Base-by-base conservation (phyloP, 2,329 filamentous ascomycete species). In the Pseudocercospora pini-densiflorae region DNA sequence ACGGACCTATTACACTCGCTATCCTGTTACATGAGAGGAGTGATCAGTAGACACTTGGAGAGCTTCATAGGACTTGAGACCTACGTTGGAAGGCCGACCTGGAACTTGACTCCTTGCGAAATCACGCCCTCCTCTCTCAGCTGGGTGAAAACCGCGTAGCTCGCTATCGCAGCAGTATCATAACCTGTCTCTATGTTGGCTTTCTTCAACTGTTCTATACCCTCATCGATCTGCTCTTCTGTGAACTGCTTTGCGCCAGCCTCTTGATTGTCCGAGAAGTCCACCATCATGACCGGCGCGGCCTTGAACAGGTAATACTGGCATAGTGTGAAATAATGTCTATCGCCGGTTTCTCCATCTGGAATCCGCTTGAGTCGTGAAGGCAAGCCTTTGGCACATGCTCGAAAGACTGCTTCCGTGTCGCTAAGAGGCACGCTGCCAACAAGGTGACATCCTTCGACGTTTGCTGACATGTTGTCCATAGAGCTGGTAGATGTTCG, bases 331-430 rank as follows among this genome's bases (percentile, higher is more conserved):
- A 76, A 81, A 55, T 71, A 74, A n/a, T 73, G 45, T 27, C 80
- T 73, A 43, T 72, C 51, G n/a, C 73, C 78, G 8, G 78, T 77
- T 68, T 82, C 81, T 47, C 80, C 81, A 67, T 82, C 81, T 4
- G 80, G 80, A 1, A 82, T 73, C 19, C 75, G 75, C 23, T 69
- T 72, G 10, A 82, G 71, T 23, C 77, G 79, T 21, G 70, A 63
- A 3, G 77, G 75, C 1, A 81, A 72, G 8, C 69, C 68, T 6
- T 68, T 61, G 19, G 63, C 58, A 36, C 76, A 69, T 9, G 62
- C 71, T 1, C 65, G 72, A 55, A 81, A 76, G n/a, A 77, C 76
- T 21, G 75, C 72, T 40, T 74, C 70, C 2, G 75, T 70, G 51
- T 77, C 71, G 3, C 72, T 58, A 3, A 78, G 71, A 4, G 77